Percentiles rank a stretch among this genome's conserved stretches.
phyloP scores from a whole-genome alignment of 2,329 filamentous ascomycete species.

The Arthrobotrys pseudoclavata region DNA sequence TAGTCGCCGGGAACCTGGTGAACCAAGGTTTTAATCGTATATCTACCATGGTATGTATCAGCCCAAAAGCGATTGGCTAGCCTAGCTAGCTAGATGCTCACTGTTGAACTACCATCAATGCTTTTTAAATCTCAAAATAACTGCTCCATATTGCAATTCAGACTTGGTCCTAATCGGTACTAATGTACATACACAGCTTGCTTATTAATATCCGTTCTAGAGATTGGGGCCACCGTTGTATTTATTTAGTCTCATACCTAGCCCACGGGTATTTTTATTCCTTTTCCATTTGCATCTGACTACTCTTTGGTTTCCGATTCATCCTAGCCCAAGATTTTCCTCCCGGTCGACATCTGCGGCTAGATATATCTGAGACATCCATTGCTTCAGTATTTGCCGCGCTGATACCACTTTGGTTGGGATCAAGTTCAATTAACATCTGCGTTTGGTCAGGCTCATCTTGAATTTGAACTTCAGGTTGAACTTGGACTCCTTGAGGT shows the following conservation, averaged over 20 bases:
- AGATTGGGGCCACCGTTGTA: too few relatives aligned
- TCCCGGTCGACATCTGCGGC: background rate
- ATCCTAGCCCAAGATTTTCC: background rate
- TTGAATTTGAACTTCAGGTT: constrained; percentile 3
- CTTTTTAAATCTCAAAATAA: background rate
- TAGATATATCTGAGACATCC: background rate
- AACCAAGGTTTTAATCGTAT: background rate
- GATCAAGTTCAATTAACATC: background rate
- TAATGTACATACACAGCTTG: too few relatives aligned
- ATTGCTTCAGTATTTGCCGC: background rate
- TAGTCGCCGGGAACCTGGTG: background rate
- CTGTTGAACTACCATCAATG: background rate
- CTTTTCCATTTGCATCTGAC: background rate
- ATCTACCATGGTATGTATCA: background rate
- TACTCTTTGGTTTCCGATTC: background rate
- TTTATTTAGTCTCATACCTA: too few relatives aligned
- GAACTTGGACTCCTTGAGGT: background rate
- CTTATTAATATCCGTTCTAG: too few relatives aligned
- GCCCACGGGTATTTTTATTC: background rate
- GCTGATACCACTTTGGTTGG: background rate
- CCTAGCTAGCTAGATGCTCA: background rate
- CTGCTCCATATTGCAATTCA: too few relatives aligned
- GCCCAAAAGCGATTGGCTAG: background rate
- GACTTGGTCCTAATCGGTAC: too few relatives aligned
- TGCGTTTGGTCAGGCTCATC: background rate